These are phyloP conservation scores for Stemphylium lycopersici DNA, from an alignment of 2,329 filamentous ascomycete genomes.

Conservation along the genomic window DNA sequence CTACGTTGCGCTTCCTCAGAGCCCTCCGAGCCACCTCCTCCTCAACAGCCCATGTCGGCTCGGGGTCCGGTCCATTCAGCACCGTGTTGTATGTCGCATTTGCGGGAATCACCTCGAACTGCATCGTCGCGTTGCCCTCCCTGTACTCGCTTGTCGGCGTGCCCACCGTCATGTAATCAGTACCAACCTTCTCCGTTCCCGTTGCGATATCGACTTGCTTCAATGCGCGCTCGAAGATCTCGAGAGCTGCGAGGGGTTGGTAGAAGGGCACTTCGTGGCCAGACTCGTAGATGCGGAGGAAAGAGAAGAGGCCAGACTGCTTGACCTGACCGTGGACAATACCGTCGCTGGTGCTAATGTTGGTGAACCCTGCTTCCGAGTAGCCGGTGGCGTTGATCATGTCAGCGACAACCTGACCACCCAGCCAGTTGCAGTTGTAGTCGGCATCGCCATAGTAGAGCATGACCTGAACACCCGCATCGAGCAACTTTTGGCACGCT, in stretches of 20 bases:
- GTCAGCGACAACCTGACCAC: slow-evolving; percentile 51
- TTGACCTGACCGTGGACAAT: slow-evolving; percentile 61
- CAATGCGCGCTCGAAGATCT: slow-evolving; percentile 58
- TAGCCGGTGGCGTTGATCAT: slow-evolving; percentile 52
- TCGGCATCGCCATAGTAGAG: slow-evolving; percentile 57
- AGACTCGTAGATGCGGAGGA: slow-evolving; percentile 58
- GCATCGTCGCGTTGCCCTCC: slow-evolving; percentile 55
- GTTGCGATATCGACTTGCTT: slow-evolving; percentile 58
- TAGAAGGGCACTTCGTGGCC: slow-evolving; percentile 62
- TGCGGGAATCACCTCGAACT: slow-evolving; percentile 50
- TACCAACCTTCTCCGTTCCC: slow-evolving; percentile 43
- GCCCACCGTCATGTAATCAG: slow-evolving; percentile 43
- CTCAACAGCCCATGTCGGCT: slow-evolving; percentile 35
- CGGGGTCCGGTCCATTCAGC: slow-evolving; percentile 51
- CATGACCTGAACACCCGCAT: slow-evolving; percentile 50
- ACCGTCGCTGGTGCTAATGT: slow-evolving; percentile 53
- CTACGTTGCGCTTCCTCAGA: slow-evolving; percentile 23
- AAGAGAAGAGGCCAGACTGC: slow-evolving; percentile 59
- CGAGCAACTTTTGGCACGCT: slow-evolving; percentile 49
- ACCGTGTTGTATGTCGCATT: slow-evolving; percentile 58
- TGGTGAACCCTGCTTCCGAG: slow-evolving; percentile 54
- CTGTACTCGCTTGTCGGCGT: slow-evolving; percentile 47
- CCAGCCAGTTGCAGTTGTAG: slow-evolving; percentile 57
- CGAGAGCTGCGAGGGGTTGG: slow-evolving; percentile 57
- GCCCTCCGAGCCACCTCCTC: background rate